Evolutionary conservation across 495 filamentous ascomycete species (phyloP), one percentile per base, ranked within the genome.

Genomic region (Neurospora sp.): DNA sequence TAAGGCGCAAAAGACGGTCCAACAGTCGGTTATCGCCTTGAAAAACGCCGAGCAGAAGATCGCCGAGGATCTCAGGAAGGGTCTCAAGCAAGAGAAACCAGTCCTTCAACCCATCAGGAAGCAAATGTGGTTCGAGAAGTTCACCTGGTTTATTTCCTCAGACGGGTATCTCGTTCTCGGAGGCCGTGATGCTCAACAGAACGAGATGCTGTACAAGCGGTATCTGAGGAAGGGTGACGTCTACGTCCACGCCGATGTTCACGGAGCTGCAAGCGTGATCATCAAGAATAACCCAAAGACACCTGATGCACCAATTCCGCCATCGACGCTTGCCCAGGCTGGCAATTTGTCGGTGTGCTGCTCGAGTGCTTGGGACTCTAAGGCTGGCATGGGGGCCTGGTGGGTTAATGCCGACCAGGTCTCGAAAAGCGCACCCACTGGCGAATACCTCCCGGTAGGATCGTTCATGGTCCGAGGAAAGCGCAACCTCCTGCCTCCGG

Each of bases 41-140:
- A 97, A 95, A 79, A 96, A 89, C 74, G 92, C 93, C 37, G 93
- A 96, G 76, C 89, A 90, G 78, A 99, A 98, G 83, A 92, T 98
- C 31, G 86, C 87, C 11, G 88, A 91, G 11, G 93, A 97, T 78
- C 85, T 98, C 7, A 96, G 92, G 82, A 92, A 92, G 76, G 90
- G 89, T 0, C 82, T 99, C 69, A 96, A 96, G 81, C 92, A 95
- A 76, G 96, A 99, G 81, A 99, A 98, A 79, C 90, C 93, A 34
- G 82, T 97, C 21, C 84, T 98, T 3, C 91, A 93, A 70, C 94
- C 92, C 17, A 90, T 97, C 15, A 85, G 96, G 45, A 91, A 89
- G 74, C 90, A 89, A 69, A 87, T 93, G 76, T 99, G 96, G 94
- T 98, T 98, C 77, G 96, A 99, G 77, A 99, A 98, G 78, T 99